phyloP scores from a whole-genome alignment of 78 protist species.

The Andalucia godoyi region DNA sequence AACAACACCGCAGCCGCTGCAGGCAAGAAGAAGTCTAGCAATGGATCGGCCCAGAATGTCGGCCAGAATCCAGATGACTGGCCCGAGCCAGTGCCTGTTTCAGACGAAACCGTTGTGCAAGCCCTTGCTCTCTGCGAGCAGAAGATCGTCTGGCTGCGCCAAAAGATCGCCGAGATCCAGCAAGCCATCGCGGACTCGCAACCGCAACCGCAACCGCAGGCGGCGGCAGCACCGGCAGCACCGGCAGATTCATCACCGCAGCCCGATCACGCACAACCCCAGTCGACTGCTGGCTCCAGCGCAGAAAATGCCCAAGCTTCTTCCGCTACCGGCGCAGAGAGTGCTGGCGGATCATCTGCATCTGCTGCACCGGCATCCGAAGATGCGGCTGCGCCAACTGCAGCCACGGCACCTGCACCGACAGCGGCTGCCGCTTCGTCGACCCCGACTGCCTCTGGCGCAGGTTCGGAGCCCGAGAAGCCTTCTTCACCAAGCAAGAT shows the following conservation, averaged over 20 bases:
- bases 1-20: background rate
- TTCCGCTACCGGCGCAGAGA: too few species aligned
- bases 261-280: background rate
- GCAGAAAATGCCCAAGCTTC: background rate
- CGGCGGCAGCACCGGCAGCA: background rate
- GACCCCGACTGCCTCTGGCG: too few species aligned
- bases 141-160: conserved; percentile 19
- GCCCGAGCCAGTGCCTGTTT: background rate
- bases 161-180: background rate
- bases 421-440: too few species aligned
- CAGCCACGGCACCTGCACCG: background rate
- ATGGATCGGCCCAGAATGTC: background rate
- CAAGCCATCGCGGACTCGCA: background rate
- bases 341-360: too few species aligned
- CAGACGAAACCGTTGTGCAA: conserved; percentile 19
- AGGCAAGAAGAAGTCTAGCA: background rate
- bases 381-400: background rate
- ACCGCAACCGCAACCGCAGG: background rate
- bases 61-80: background rate
- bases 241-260: background rate
- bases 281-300: background rate
- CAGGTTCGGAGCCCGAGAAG: too few species aligned
- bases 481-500: background rate
- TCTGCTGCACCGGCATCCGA: background rate
- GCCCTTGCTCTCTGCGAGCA: conserved; percentile 21